These are phyloP conservation scores for Pisolithus sp. DNA, from an alignment of 768 basidiomycete genomes.

Conservation along the genomic window DNA sequence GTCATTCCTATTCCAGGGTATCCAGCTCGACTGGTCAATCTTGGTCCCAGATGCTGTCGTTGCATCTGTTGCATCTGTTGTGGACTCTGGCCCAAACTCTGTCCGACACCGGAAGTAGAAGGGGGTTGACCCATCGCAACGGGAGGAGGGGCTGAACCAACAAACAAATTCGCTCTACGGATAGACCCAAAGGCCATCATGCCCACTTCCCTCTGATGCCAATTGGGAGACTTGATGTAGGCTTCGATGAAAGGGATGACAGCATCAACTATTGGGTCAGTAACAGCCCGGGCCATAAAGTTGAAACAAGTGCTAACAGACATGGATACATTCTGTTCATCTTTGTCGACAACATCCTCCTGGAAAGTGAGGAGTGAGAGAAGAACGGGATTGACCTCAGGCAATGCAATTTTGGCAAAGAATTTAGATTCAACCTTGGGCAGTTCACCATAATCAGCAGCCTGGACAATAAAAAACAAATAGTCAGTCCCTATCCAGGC, in stretches of 20 bases:
- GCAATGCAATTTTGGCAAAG: slow-evolving; percentile 91
- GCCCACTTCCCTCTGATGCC: slow-evolving; percentile 94
- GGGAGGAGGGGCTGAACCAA: slow-evolving; percentile 25
- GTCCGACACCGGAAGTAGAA: background rate
- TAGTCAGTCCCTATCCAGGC: slow-evolving; percentile 1
- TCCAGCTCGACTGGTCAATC: slow-evolving; percentile 56
- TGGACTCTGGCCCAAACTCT: slow-evolving; percentile 6
- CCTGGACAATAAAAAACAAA: slow-evolving; percentile 38
- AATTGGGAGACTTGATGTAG: slow-evolving; percentile 86
- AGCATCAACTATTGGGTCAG: slow-evolving; percentile 83
- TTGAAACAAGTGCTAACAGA: slow-evolving; percentile 89
- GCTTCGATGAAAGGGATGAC: slow-evolving; percentile 98
- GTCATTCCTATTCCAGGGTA: slow-evolving; percentile 82
- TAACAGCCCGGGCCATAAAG: slow-evolving; percentile 83
- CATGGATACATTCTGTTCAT: slow-evolving; percentile 99
- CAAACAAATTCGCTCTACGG: slow-evolving; percentile 47
- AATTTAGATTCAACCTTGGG: slow-evolving; percentile 82
- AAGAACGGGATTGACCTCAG: slow-evolving; percentile 91
- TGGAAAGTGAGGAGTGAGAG: slow-evolving; percentile 84
- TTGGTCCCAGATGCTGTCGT: slow-evolving; percentile 36
- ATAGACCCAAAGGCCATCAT: slow-evolving; percentile 99
- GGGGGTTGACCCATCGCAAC: background rate
- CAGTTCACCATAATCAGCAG: slow-evolving; percentile 81
- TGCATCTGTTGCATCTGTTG: slow-evolving; percentile 41
- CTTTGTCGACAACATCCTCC: slow-evolving; percentile 95